phyloP scores from a whole-genome alignment of 148 eudicot species.

The Silene uniflora region DNA sequence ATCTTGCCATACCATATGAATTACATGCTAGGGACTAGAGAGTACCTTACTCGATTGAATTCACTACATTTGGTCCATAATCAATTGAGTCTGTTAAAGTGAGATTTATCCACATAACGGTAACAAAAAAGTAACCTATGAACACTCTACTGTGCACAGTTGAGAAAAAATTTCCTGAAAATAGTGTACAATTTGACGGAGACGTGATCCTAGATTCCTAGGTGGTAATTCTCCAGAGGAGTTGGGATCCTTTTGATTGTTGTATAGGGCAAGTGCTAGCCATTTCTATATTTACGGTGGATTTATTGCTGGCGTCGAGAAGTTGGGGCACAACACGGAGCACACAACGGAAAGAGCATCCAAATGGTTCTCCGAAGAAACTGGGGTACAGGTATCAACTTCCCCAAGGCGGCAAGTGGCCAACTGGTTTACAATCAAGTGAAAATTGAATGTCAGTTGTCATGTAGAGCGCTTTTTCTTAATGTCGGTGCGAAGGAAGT shows the following conservation, averaged over 20 bases:
- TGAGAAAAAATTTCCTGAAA: too few species aligned
- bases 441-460: not conserved
- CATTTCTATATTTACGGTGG: not conserved
- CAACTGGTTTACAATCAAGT: constrained; percentile 39
- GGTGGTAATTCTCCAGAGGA: not conserved
- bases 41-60: not conserved
- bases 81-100: not conserved
- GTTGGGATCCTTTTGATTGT: not conserved
- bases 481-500: not conserved
- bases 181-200: not conserved
- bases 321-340: constrained; percentile 9
- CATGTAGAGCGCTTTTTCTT: not conserved
- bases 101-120: not conserved
- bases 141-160: not conserved
- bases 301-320: not conserved
- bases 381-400: constrained; percentile 68
- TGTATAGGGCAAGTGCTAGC: not conserved
- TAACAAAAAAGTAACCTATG: not conserved
- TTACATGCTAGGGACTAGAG: not conserved
- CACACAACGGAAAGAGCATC: constrained; percentile 5
- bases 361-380: constrained; percentile 42
- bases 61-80: not conserved
- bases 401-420: constrained; percentile 85
- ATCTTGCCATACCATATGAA: not conserved
- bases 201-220: not conserved